A percentile compares a stretch with the other conserved stretches of the same genome.
Conservation (phyloP, 164 flowering plant species). For the Vitis labrusca region DNA sequence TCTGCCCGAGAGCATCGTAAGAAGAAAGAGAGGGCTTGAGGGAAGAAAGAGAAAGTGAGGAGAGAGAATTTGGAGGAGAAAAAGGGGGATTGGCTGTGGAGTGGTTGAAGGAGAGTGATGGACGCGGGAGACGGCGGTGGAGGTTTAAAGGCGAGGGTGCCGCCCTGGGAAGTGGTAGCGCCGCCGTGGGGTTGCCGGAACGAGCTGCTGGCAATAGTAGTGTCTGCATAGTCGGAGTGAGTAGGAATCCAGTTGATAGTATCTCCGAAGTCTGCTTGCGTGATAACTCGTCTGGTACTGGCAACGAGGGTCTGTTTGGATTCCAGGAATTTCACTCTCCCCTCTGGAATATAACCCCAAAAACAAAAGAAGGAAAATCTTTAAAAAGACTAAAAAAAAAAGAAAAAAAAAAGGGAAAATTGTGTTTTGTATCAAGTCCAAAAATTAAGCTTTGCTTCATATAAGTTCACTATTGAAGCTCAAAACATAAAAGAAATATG, state of each 20-base stretch:
- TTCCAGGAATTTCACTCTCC: too few species aligned
- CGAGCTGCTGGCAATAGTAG: constrained; percentile 53
- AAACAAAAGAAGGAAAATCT: too few species aligned
- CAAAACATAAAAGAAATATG: too few species aligned
- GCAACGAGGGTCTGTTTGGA: too few species aligned
- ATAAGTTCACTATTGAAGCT: too few species aligned
- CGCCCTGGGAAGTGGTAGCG: constrained; percentile 15
- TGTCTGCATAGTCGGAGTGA: constrained; percentile 44
- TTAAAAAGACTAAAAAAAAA: too few species aligned
- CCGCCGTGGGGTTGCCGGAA: constrained; percentile 21
- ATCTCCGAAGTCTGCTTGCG: too few species aligned
- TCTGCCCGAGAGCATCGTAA: neutral
- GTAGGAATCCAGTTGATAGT: neutral
- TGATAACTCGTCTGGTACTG: too few species aligned
- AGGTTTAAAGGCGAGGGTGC: constrained; percentile 6
- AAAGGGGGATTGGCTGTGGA: neutral
- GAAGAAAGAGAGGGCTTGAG: neutral
- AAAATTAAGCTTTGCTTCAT: too few species aligned
- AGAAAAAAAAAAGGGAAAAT: too few species aligned
- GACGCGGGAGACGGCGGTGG: constrained; percentile 11
- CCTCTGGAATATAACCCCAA: too few species aligned
- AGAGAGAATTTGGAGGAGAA: constrained; percentile 12
- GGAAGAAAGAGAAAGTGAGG: constrained; percentile 13
- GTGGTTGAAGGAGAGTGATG: constrained; percentile 5
- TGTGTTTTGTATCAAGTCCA: too few species aligned